Percentiles rank a stretch among this genome's conserved stretches.
Conservation (phyloP, 129 eudicot species). For the Calendula officinalis region DNA sequence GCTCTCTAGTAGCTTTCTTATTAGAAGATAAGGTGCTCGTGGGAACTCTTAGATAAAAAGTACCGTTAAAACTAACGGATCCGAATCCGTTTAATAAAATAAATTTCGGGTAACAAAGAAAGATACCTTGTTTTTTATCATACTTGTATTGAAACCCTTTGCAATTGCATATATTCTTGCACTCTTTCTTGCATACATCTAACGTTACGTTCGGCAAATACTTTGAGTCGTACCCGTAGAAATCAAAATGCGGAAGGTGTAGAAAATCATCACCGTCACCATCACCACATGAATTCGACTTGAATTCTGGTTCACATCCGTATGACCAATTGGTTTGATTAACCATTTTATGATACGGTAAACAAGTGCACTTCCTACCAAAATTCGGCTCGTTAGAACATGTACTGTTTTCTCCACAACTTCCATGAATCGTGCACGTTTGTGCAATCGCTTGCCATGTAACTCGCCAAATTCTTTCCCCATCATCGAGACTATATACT, state of each 20-base stretch:
- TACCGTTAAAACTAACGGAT: slow-evolving; percentile 15
- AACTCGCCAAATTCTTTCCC: slow-evolving; percentile 22
- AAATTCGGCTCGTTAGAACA: slow-evolving; percentile 29
- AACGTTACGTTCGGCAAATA: slow-evolving; percentile 31
- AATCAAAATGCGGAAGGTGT: slow-evolving; percentile 31
- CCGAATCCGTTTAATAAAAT: slow-evolving; percentile 41
- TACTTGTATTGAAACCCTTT: slow-evolving; percentile 45
- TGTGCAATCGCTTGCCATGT: slow-evolving; percentile 39
- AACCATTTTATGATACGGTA: slow-evolving; percentile 39
- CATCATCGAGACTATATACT: slow-evolving; percentile 35
- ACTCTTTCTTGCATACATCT: slow-evolving; percentile 30
- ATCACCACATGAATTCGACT: slow-evolving; percentile 3
- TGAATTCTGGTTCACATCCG: slow-evolving; percentile 43
- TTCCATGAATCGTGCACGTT: slow-evolving; percentile 42
- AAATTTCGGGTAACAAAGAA: slow-evolving; percentile 45
- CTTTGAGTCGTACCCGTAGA: slow-evolving; percentile 39
- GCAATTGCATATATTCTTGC: slow-evolving; percentile 35
- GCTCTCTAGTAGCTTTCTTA: slow-evolving; percentile 7
- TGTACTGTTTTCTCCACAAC: slow-evolving; percentile 42
- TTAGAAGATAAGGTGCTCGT: neutral
- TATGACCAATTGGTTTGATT: slow-evolving; percentile 32
- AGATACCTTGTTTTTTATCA: slow-evolving; percentile 18
- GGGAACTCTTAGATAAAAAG: slow-evolving; percentile 42
- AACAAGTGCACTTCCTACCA: slow-evolving; percentile 42
- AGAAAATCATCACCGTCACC: slow-evolving; percentile 16